Percentiles rank a stretch among this genome's conserved stretches.
Evolutionary conservation across 768 basidiomycete genomes (phyloP).

Genomic region (Tricholoma furcatifolium): DNA sequence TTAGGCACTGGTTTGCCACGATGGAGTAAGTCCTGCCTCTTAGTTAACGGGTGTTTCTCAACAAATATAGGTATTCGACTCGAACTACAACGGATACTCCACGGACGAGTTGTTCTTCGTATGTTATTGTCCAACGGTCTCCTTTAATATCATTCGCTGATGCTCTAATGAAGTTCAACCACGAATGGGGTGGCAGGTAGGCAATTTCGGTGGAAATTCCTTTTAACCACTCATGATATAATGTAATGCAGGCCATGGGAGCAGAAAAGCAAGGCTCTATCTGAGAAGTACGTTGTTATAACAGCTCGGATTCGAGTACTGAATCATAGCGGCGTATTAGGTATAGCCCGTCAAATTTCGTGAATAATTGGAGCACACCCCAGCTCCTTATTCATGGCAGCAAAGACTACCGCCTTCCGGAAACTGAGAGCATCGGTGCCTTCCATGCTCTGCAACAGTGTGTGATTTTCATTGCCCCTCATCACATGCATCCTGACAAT

Average conservation of each 20-base stretch:
- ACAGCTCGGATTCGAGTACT: background rate
- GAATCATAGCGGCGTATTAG: constrained; percentile 27
- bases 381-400: constrained; percentile 83
- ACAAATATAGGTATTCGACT: constrained; percentile 62
- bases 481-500: background rate
- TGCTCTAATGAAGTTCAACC: constrained; percentile 59
- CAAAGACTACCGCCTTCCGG: constrained; percentile 86
- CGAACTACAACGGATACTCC: constrained; percentile 76
- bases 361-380: constrained; percentile 84
- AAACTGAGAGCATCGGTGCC: constrained; percentile 78
- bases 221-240: background rate
- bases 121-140: constrained; percentile 30
- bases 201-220: constrained; percentile 1
- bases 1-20: constrained; percentile 82
- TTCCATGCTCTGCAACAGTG: constrained; percentile 88
- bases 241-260: constrained; percentile 60
- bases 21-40: constrained; percentile 56
- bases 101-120: constrained; percentile 95
- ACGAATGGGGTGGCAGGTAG: constrained; percentile 76
- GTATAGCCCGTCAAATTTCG: constrained; percentile 79
- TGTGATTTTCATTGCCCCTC: constrained; percentile 24
- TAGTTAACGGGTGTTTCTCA: background rate
- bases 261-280: constrained; percentile 46
- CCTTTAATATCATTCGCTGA: background rate
- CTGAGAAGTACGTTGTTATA: constrained; percentile 49